phyloP scores from a whole-genome alignment of 2,329 filamentous ascomycete genomes.

The Leptosphaerulina australis region DNA sequence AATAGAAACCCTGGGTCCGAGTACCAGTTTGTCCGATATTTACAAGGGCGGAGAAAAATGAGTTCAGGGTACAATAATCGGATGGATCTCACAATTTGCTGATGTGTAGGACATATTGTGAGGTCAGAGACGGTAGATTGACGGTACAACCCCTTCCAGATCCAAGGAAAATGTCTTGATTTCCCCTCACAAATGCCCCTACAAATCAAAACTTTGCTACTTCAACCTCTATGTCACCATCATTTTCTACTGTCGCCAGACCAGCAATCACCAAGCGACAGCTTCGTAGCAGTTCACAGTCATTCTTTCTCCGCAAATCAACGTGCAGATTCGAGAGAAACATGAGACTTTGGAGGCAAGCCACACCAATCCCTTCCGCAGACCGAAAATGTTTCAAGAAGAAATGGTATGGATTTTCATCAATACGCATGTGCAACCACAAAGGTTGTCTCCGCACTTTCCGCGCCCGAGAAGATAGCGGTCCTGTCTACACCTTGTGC shows the following conservation, averaged over 20 bases:
- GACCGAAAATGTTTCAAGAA: background rate
- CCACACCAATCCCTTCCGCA: background rate
- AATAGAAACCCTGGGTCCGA: too few species aligned
- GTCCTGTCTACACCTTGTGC: background rate
- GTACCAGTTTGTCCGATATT: too few species aligned
- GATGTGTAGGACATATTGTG: too few species aligned
- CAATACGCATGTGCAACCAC: background rate
- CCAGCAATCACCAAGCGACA: background rate
- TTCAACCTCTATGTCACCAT: too few species aligned
- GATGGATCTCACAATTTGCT: too few species aligned
- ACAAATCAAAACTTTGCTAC: background rate
- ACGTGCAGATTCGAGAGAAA: background rate
- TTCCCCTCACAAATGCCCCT: too few species aligned
- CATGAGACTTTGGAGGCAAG: background rate
- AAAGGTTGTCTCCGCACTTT: background rate
- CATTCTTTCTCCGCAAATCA: background rate
- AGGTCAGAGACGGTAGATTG: too few species aligned
- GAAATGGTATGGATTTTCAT: background rate
- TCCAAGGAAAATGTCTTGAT: too few species aligned
- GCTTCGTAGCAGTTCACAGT: background rate
- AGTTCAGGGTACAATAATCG: too few species aligned
- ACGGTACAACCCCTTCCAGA: too few species aligned
- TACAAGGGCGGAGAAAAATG: too few species aligned
- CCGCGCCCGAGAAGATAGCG: background rate
- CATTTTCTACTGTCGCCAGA: background rate